Percentiles rank a stretch among this genome's conserved stretches.
Evolutionary conservation across 768 basidiomycete genomes (phyloP).

Genomic region (Trametes cinnabarina): DNA sequence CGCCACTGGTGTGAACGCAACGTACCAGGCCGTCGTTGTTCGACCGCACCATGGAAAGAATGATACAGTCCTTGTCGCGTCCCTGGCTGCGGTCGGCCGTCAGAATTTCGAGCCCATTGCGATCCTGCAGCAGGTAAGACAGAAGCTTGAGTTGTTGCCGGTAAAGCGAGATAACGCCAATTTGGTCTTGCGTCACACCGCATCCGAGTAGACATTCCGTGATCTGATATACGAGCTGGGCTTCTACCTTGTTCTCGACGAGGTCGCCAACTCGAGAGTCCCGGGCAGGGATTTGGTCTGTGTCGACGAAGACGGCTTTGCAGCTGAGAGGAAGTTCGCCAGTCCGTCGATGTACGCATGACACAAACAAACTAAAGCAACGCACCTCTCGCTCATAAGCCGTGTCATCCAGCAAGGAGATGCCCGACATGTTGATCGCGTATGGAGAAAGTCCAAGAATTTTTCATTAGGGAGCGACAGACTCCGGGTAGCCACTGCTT

Average conservation of each 20-base stretch:
- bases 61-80: constrained; percentile 91
- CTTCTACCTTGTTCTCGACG: constrained; percentile 87
- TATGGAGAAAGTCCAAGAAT: constrained; percentile 48
- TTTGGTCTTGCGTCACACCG: constrained; percentile 66
- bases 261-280: constrained; percentile 86
- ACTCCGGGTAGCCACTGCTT: constrained; percentile 58
- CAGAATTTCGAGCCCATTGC: constrained; percentile 71
- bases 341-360: no score
- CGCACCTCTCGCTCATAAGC: constrained; percentile 64
- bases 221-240: constrained; percentile 63
- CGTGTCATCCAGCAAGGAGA: constrained; percentile 69
- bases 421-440: constrained; percentile 29
- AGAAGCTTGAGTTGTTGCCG: constrained; percentile 94
- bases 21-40: constrained; percentile 75
- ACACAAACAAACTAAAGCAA: not conserved
- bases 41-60: constrained; percentile 90
- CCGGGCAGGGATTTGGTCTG: constrained; percentile 72
- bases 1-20: not conserved
- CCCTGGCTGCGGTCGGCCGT: constrained; percentile 95
- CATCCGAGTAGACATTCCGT: constrained; percentile 60
- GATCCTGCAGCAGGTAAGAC: constrained; percentile 55
- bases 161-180: constrained; percentile 90
- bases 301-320: constrained; percentile 92
- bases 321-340: constrained; percentile 45
- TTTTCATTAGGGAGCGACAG: constrained; percentile 51